Base-by-base conservation (phyloP, 148 eudicot species). In the Amaranthus hypochondriacus region DNA sequence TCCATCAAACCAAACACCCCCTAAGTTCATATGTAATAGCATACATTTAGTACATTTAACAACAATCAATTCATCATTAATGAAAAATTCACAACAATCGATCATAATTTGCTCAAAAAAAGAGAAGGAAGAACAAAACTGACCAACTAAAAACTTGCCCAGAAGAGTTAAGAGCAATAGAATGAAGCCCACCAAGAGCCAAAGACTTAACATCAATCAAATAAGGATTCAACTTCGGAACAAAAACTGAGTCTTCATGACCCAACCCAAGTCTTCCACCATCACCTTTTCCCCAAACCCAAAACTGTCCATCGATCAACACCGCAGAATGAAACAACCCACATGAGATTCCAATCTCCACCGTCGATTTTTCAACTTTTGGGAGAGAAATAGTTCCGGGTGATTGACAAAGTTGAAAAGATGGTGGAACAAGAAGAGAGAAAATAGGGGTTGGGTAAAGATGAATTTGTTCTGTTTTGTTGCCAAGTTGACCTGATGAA, bases 221-320 rank as follows among this genome's bases (percentile, higher is more conserved):
- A 73, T 80, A 63, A 11, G 82, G 78, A 54, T 95, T 95, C 75
- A 83, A 44, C 0, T 73, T 79, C 1, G 98, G 98, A 5, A 78
- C 85, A 62, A 85, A 87, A 7, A 73, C 66, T 0, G 89, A 12
- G 47, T 89, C 54, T 80, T 95, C 98, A 43, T 92, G 85, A 18
- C 88, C 97, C 15, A 90, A 68, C 64, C 98, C 98, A 18, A 95
- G 78, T 14, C 98, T 75, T 4, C 98, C 98, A 4, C 97, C 98
- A 56, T 95, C 98, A 6, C 98, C 98, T 77, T 95, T 95, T 1
- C 98, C 98, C 97, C 97, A 95, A 79, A 95, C 77, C 96, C 97
- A 95, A 2, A 89, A 28, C 75, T 74, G 73, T 42, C 96, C 93
- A 71, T 88, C 87, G 48, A 90, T 84, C 71, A 88, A 6, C 71